phyloP scores from a whole-genome alignment of 192 early-diverging fungal genomes.

The Podila clonocystis region DNA sequence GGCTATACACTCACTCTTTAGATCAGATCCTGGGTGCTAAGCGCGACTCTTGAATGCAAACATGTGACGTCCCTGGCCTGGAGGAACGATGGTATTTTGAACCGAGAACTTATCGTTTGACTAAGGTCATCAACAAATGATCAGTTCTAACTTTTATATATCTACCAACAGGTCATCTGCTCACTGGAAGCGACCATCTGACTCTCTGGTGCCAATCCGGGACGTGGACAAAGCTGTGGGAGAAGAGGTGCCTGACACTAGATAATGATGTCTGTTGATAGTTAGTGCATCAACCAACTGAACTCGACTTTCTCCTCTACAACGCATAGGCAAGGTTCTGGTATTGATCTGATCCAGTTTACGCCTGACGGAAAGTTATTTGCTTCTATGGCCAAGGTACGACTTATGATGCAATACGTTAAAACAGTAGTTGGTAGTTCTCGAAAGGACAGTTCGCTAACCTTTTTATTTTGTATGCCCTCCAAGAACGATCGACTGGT shows the following conservation, averaged over 20 bases:
- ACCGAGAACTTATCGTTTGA: background rate
- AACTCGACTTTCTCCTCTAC: no score
- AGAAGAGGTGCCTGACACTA: constrained; percentile 30
- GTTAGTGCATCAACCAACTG: no score
- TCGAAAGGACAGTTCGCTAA: background rate
- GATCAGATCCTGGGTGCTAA: constrained; percentile 28
- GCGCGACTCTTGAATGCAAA: constrained; percentile 21
- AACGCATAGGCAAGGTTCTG: constrained; percentile 39
- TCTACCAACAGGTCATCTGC: constrained; percentile 24
- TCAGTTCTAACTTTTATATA: no score
- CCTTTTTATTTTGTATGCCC: background rate
- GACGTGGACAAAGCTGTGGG: constrained; percentile 52
- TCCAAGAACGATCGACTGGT: constrained; percentile 68
- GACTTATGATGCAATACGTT: background rate
- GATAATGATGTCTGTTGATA: no score
- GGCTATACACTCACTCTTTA: background rate
- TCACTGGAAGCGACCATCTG: constrained; percentile 49
- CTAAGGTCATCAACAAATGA: constrained; percentile 3
- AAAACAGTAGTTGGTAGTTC: background rate
- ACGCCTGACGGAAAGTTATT: constrained; percentile 69
- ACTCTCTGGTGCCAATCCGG: constrained; percentile 42
- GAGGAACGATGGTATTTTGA: constrained; percentile 37
- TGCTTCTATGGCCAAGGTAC: constrained; percentile 71
- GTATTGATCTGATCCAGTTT: constrained; percentile 61
- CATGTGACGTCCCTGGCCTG: constrained; percentile 32